phyloP scores from a whole-genome alignment of 805 yeast genomes.

The Geotrichum ghanense region DNA sequence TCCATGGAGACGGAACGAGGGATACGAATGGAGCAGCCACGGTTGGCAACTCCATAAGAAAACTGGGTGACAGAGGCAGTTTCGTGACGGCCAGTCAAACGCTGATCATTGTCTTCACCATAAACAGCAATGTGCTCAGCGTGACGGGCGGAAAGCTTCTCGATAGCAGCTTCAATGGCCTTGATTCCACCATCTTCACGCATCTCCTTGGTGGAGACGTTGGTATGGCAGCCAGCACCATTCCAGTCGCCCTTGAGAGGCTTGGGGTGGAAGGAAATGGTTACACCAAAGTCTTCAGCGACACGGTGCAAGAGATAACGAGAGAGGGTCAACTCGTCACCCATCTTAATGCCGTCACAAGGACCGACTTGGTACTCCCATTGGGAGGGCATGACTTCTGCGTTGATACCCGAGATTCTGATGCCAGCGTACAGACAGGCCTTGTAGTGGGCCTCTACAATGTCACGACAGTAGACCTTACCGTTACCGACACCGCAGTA shows the following conservation, averaged over 20 bases:
- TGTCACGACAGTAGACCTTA: slow-evolving; percentile 95
- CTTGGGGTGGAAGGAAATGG: slow-evolving; percentile 98
- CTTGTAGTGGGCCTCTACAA: slow-evolving; percentile 97
- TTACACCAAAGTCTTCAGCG: slow-evolving; percentile 98
- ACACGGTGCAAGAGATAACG: slow-evolving; percentile 87
- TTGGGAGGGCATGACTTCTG: slow-evolving; percentile 99
- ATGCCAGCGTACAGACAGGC: slow-evolving; percentile 94
- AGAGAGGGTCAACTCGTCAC: slow-evolving; percentile 94
- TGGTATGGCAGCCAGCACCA: slow-evolving; percentile 99
- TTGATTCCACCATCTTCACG: slow-evolving; percentile 95
- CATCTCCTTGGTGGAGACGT: slow-evolving; percentile 88
- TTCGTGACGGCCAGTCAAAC: slow-evolving; percentile 98
- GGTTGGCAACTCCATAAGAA: slow-evolving; percentile 97
- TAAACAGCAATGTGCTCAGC: slow-evolving; percentile 89
- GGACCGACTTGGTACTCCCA: slow-evolving; percentile 99
- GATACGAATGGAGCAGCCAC: slow-evolving; percentile 98
- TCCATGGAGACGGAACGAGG: slow-evolving; percentile 98
- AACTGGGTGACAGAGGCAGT: slow-evolving; percentile 88
- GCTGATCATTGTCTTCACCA: slow-evolving; percentile 89
- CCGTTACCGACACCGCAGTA: slow-evolving; percentile 99
- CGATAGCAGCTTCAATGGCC: slow-evolving; percentile 82
- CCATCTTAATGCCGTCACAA: slow-evolving; percentile 90
- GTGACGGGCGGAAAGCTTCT: slow-evolving; percentile 91
- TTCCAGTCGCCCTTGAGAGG: slow-evolving; percentile 99
- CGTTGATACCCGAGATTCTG: slow-evolving; percentile 89